These are phyloP conservation scores for Beta lomatogona DNA, from an alignment of 179 eudicot species.

Conservation along the genomic window DNA sequence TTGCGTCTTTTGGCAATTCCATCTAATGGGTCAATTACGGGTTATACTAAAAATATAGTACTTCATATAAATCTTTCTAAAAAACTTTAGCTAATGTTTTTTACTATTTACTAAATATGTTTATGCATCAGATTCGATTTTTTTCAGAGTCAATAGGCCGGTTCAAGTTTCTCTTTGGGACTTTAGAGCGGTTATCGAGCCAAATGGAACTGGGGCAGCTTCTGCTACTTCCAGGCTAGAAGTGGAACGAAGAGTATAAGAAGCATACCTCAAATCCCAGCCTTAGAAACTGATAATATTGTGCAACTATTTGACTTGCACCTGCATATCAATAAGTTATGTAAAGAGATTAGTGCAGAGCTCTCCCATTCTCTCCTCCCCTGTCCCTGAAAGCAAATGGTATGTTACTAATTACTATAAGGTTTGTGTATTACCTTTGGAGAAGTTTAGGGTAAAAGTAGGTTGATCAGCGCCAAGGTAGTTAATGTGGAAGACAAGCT, in stretches of 20 bases:
- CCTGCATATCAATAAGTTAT: slow-evolving; percentile 31
- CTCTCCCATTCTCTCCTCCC: background rate
- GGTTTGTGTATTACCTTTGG: slow-evolving; percentile 43
- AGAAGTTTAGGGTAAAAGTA: slow-evolving; percentile 68
- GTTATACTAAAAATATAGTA: too few relatives aligned
- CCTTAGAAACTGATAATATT: slow-evolving; percentile 45
- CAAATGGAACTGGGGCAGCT: background rate
- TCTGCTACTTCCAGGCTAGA: background rate
- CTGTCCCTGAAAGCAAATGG: background rate
- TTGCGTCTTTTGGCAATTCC: background rate
- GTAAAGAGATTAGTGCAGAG: slow-evolving; percentile 1
- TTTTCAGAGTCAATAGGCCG: too few relatives aligned
- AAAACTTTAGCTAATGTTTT: too few relatives aligned
- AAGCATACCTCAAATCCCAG: slow-evolving; percentile 43
- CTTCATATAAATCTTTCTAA: too few relatives aligned
- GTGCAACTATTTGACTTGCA: slow-evolving; percentile 43
- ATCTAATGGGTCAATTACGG: too few relatives aligned
- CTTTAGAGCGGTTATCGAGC: too few relatives aligned
- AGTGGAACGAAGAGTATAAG: background rate
- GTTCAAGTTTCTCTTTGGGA: too few relatives aligned
- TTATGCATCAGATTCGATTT: too few relatives aligned
- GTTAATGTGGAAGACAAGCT: slow-evolving; percentile 65
- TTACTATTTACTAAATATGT: too few relatives aligned
- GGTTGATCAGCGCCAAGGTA: slow-evolving; percentile 68
- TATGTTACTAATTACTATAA: background rate